A percentile compares a stretch with the other conserved stretches of the same genome.
These are phyloP conservation scores for Murraya paniculata DNA, from an alignment of 345 rosid species.

Conservation along the genomic window DNA sequence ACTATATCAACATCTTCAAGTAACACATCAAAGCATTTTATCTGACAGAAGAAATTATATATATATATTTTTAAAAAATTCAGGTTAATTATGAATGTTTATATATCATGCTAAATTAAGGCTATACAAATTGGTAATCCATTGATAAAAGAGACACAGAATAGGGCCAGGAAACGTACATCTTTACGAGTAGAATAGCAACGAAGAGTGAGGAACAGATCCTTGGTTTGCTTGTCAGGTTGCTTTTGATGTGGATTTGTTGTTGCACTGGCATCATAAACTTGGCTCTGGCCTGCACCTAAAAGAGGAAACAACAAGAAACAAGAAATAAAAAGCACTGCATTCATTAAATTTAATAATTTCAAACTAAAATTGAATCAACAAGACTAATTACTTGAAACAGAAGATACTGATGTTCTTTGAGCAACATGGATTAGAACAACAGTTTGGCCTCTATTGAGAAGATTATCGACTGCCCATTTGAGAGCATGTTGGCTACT, in stretches of 20 bases:
- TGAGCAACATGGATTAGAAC: conserved; percentile 65
- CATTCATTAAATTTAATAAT: not conserved
- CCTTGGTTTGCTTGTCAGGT: conserved; percentile 47
- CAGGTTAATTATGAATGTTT: not conserved
- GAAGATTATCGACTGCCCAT: conserved; percentile 79
- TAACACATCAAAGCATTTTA: conserved; percentile 56
- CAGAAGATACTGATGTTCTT: conserved; percentile 25
- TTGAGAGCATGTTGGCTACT: conserved; percentile 74
- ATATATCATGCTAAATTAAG: not conserved
- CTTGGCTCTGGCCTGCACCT: conserved; percentile 23
- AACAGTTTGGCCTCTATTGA: conserved; percentile 59
- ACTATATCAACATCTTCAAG: conserved; percentile 65
- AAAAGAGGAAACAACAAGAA: not conserved
- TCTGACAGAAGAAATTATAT: conserved; percentile 32
- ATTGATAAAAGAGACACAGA: not conserved
- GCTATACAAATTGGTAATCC: not conserved
- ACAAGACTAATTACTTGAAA: conserved; percentile 19
- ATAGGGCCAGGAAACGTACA: conserved; percentile 25
- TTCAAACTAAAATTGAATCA: no score
- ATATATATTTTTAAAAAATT: no score
- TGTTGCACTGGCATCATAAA: conserved; percentile 7
- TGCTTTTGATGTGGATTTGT: conserved; percentile 27
- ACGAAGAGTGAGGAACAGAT: conserved; percentile 72
- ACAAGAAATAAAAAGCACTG: not conserved
- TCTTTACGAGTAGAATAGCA: conserved; percentile 92